Evolutionary conservation across 768 basidiomycete species (phyloP).

Genomic region (Lactarius sp.): DNA sequence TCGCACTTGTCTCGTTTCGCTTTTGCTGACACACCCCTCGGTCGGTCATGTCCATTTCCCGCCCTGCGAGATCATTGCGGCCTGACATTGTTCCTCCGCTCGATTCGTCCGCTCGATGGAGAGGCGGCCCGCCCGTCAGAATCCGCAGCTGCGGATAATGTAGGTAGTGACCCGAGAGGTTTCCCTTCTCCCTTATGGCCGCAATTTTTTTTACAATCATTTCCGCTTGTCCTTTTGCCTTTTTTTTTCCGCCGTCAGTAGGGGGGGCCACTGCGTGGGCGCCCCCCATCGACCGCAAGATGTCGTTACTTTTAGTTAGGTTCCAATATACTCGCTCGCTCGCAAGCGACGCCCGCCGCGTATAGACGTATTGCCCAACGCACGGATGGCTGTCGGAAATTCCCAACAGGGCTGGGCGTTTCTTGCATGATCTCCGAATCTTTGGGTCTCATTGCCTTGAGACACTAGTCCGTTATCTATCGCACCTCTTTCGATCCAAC

Average conservation of each 20-base stretch:
- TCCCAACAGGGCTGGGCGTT: constrained; percentile 3
- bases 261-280: background rate
- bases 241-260: background rate
- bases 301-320: constrained; percentile 1
- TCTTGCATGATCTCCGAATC: constrained; percentile 17
- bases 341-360: background rate
- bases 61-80: constrained; percentile 1
- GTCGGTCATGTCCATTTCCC: constrained; percentile 2
- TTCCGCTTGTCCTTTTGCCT: background rate
- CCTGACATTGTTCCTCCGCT: background rate
- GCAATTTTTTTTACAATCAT: constrained; percentile 5
- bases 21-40: constrained; percentile 4
- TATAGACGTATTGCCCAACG: background rate
- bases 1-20: background rate
- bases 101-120: background rate
- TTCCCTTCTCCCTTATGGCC: background rate
- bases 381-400: background rate
- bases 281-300: background rate
- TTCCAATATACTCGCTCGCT: background rate
- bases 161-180: constrained; percentile 2
- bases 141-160: constrained; percentile 9
- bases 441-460: constrained; percentile 7
- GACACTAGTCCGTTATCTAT: constrained; percentile 17
- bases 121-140: background rate
- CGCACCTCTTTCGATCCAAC: constrained; percentile 16